Evolutionary conservation across 2,329 filamentous ascomycete species (phyloP).

Genomic region (Camillea tinctor): DNA sequence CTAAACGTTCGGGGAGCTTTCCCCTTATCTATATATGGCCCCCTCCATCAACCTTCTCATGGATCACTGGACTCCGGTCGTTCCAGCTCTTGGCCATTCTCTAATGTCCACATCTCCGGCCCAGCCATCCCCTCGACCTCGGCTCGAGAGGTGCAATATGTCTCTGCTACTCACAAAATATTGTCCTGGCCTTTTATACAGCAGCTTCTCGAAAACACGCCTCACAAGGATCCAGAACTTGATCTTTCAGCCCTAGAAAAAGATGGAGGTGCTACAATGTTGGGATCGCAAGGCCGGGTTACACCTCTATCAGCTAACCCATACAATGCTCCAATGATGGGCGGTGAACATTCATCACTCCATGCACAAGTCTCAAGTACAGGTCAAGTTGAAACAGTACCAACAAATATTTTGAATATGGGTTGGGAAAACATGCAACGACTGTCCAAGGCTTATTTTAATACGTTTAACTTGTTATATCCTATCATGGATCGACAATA

Average conservation of each 20-base stretch:
- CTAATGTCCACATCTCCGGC: constrained; percentile 21
- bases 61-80: constrained; percentile 17
- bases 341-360: constrained; percentile 10
- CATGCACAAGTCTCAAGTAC: constrained; percentile 11
- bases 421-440: constrained; percentile 48
- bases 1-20: constrained; percentile 32
- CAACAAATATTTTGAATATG: constrained; percentile 31
- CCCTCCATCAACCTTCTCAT: constrained; percentile 12
- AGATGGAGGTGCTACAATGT: constrained; percentile 37
- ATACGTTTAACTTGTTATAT: constrained; percentile 57
- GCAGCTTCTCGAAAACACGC: constrained; percentile 37
- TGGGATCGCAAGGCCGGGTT: constrained; percentile 24
- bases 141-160: constrained; percentile 28
- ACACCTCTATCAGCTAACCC: constrained; percentile 15
- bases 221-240: constrained; percentile 32
- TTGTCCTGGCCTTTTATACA: constrained; percentile 49
- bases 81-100: constrained; percentile 24
- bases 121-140: constrained; percentile 15
- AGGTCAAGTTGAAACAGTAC: constrained; percentile 16
- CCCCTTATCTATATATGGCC: constrained; percentile 21
- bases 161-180: constrained; percentile 48
- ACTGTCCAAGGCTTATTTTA: constrained; percentile 56
- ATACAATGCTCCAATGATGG: constrained; percentile 14
- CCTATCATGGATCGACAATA: constrained; percentile 57
- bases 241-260: constrained; percentile 34